Base-by-base conservation (phyloP, 345 rosid species). In the Tarenaya hassleriana region DNA sequence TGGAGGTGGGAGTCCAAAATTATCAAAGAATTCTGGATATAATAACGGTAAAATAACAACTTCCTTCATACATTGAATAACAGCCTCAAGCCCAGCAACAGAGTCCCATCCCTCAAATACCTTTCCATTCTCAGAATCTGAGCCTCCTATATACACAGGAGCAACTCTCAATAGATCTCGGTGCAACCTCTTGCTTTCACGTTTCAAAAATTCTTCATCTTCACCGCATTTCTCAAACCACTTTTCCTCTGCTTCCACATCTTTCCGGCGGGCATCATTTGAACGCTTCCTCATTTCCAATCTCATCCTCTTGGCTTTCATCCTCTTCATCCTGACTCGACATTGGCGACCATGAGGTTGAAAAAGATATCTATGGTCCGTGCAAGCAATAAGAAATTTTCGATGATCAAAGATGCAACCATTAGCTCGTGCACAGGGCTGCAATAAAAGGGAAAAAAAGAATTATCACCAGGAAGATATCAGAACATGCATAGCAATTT, bases 141-240 rank as follows among this genome's bases (percentile, higher is more conserved):
- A 52, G 37, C 98, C 96, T 40, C 98, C 98, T 39, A 92, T 85
- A 59, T 92, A 92, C 55, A 77, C 90, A 61, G 98, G 98, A 48
- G 96, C 82, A 64, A 92, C 87, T 81, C 98, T 81, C 71, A 78
- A 71, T 47, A 92, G 69, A 81, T 92, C 96, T 52, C 98, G 76
- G 39, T 92, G 83, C 34, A 88, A 88, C 62, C 96, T 88, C 77
- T 80, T 92, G 76, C 90, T 82, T 66, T 92, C 98, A 64, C 96
- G 88, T 78, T 88, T 92, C 70, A 92, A 52, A 67, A 92, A 92
- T 66, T 92, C 98, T 67, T 92, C 98, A 85, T 92, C 98, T 72
- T 88, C 95, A 50, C 98, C 98, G 60, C 96, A 92, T 70, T 88
- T 84, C 64, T 88, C 98, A 72, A 92, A 71, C 98, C 98, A 92